Evolutionary conservation across 2,329 filamentous ascomycete genomes (phyloP).

Genomic region (Penicillium sp.): DNA sequence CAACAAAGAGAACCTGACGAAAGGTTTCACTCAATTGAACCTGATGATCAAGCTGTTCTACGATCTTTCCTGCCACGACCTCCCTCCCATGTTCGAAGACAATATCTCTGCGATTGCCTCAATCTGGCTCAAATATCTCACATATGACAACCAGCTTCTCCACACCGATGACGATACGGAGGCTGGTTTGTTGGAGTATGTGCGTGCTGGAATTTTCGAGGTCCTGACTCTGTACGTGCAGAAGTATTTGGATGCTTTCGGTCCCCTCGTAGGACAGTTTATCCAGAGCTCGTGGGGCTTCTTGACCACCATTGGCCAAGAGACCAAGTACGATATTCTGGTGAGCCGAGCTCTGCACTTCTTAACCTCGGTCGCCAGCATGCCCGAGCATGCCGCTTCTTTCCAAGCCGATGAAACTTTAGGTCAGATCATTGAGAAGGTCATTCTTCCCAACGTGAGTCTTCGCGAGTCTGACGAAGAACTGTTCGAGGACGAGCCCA

Average conservation of each 20-base stretch:
- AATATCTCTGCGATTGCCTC: constrained; percentile 71
- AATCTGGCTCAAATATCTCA: constrained; percentile 87
- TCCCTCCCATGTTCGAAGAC: constrained; percentile 91
- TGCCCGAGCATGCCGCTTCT: constrained; percentile 68
- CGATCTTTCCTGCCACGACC: constrained; percentile 94
- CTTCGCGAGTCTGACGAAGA: constrained; percentile 91
- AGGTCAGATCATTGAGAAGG: constrained; percentile 87
- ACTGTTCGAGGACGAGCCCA: constrained; percentile 96
- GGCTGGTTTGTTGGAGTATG: constrained; percentile 74
- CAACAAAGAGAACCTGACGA: constrained; percentile 69
- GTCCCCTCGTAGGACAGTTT: constrained; percentile 72
- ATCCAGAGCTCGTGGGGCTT: constrained; percentile 88
- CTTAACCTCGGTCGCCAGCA: constrained; percentile 79
- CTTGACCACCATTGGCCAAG: constrained; percentile 75
- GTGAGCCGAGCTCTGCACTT: constrained; percentile 95
- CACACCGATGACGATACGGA: constrained; percentile 86
- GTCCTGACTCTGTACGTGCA: constrained; percentile 82
- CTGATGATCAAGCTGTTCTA: constrained; percentile 88
- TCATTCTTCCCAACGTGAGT: constrained; percentile 87
- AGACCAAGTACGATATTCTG: constrained; percentile 89
- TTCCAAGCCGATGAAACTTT: constrained; percentile 81
- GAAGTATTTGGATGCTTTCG: constrained; percentile 95
- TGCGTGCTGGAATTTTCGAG: constrained; percentile 92
- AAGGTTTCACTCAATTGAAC: constrained; percentile 79
- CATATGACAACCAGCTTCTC: constrained; percentile 78